These are phyloP conservation scores for Naganishia friedmannii DNA, from an alignment of 768 basidiomycete species.

Conservation along the genomic window DNA sequence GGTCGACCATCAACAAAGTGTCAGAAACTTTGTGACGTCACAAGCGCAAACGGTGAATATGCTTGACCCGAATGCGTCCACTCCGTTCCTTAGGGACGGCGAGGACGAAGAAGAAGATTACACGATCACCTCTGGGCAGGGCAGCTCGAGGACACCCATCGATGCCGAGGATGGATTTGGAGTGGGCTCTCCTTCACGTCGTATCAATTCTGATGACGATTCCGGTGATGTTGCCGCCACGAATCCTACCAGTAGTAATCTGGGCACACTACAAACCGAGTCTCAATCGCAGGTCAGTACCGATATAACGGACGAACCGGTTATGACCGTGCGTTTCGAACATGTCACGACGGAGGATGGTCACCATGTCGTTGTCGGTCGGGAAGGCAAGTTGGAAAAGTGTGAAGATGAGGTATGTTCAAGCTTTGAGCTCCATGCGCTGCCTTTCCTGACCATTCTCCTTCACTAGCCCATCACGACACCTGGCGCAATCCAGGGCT, in stretches of 20 bases:
- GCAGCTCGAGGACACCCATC: background rate
- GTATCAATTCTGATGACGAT: conserved; percentile 27
- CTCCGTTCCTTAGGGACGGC: conserved; percentile 30
- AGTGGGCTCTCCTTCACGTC: background rate
- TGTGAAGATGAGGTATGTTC: conserved; percentile 72
- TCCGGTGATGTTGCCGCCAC: conserved; percentile 24
- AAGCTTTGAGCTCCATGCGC: conserved; percentile 2
- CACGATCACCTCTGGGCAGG: conserved; percentile 3
- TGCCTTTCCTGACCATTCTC: background rate
- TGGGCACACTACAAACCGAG: background rate
- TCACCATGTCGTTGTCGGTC: conserved; percentile 66
- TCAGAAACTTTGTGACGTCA: conserved; percentile 33
- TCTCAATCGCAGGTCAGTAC: conserved; percentile 22
- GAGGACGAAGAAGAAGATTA: conserved; percentile 21
- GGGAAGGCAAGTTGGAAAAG: conserved; percentile 63
- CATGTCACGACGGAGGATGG: conserved; percentile 66
- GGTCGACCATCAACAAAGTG: conserved; percentile 27
- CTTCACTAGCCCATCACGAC: conserved; percentile 66
- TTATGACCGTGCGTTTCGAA: conserved; percentile 65
- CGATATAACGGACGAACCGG: conserved; percentile 45
- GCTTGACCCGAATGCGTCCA: conserved; percentile 47
- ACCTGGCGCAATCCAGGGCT: conserved; percentile 77
- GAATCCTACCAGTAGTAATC: conserved; percentile 20
- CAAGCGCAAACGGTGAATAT: conserved; percentile 45
- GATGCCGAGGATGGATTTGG: background rate